Evolutionary conservation across 2,329 filamentous ascomycete genomes (phyloP), one percentile per base, ranked within the genome.

Genomic region (Aspergillus awamori): DNA sequence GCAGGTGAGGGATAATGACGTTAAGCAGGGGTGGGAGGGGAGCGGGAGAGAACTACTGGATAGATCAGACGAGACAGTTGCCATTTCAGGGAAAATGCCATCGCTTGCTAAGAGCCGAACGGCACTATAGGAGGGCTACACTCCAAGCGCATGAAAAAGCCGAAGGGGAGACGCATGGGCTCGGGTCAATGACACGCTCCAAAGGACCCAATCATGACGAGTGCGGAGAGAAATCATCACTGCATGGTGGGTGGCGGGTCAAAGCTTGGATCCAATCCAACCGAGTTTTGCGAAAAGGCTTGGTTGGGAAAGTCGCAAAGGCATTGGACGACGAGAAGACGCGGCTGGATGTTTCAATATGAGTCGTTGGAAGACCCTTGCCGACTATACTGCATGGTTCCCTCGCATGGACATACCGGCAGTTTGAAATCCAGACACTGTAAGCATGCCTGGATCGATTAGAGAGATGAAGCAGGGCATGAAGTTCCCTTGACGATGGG

Each of bases 261-360:
- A 51, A 57, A 60, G 58, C 58, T 60, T 60, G 36, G 30, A n/a
- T 13, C 33, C 26, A 52, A 38, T 28, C 53, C 58, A 60, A 26
- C 45, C 24, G 24, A 55, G 53, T n/a, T 30, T 36, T 26, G 53
- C 53, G 38, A 43, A 17, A 60, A 60, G 58, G 58, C 58, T 56
- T 56, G 30, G 24, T 47, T n/a, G 11, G 33, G 43, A 30, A 56
- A 10, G 41, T 43, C 17, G 39, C 28, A 26, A 45, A 33, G 36
- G 33, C 47, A 51, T 52, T 53, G 51, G 57, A 26, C 10, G 28
- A 22, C 11, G 38, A 13, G 39, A 33, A 10, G 28, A 33, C 33
- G 53, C 45, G 53, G 53, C 5, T 56, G 53, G 53, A 33, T 17
- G 39, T 47, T 33, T 39, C 53, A 24, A 41, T 56, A 17, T 47